Percentiles rank a stretch among this genome's conserved stretches.
Evolutionary conservation across 495 filamentous ascomycete species (phyloP).

Genomic region (Stereocaulon alpinum): DNA sequence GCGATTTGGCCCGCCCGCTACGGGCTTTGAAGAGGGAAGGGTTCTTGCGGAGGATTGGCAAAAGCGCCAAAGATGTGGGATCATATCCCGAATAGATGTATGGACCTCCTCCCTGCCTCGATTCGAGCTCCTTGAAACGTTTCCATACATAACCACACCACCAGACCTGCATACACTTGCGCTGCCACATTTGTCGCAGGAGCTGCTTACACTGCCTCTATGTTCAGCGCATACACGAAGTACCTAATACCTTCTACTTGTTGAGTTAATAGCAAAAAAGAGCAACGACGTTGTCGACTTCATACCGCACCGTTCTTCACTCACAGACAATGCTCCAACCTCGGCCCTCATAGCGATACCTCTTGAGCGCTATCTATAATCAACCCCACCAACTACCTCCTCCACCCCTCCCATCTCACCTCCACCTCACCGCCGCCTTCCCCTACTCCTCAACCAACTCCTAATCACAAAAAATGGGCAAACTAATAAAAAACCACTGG

Average conservation of each 20-base stretch:
- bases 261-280: neutral
- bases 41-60: too few relatives aligned
- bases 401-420: conserved; percentile 50
- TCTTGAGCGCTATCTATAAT: neutral
- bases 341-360: conserved; percentile 7
- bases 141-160: neutral
- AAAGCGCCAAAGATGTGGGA: neutral
- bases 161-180: neutral
- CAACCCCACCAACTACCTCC: conserved; percentile 39
- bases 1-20: too few relatives aligned
- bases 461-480: neutral
- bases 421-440: conserved; percentile 78
- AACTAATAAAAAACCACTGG: conserved; percentile 8
- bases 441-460: conserved; percentile 1
- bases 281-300: neutral
- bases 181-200: neutral
- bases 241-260: neutral
- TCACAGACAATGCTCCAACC: conserved; percentile 15
- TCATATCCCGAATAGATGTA: neutral
- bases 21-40: too few relatives aligned
- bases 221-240: neutral
- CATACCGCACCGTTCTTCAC: neutral
- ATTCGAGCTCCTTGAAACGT: conserved; percentile 5
- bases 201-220: neutral
- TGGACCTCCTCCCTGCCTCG: neutral